A percentile compares a stretch with the other conserved stretches of the same genome.
Conservation (phyloP, 371 early-diverging fungal genomes). For the Actinomortierella wolfii region DNA sequence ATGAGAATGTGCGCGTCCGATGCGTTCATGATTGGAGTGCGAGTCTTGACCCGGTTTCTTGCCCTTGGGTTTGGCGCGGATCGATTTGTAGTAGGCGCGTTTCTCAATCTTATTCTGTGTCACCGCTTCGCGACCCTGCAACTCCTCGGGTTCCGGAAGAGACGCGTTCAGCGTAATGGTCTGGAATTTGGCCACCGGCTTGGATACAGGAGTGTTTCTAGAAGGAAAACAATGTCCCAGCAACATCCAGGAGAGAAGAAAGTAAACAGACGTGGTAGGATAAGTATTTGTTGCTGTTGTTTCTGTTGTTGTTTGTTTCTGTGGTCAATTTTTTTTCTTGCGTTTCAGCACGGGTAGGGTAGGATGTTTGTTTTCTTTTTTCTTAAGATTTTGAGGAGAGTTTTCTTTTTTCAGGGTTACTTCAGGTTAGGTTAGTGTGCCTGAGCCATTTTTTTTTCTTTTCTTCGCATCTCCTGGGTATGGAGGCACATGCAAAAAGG, state of each 20-base stretch:
- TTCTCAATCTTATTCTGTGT: conserved; percentile 34
- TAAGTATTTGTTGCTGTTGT: too few species aligned
- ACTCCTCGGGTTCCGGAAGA: conserved; percentile 14
- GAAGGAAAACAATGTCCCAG: neutral
- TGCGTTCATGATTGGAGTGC: too few species aligned
- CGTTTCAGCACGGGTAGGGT: too few species aligned
- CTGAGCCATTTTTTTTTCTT: too few species aligned
- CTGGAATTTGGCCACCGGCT: conserved; percentile 16
- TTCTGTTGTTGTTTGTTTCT: neutral
- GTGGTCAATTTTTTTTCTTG: neutral
- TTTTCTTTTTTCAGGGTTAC: too few species aligned
- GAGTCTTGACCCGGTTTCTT: conserved; percentile 41
- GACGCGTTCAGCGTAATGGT: conserved; percentile 33
- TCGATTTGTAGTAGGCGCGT: conserved; percentile 37
- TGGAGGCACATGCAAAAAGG: too few species aligned
- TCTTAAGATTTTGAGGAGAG: too few species aligned
- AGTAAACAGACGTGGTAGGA: neutral
- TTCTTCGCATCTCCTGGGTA: too few species aligned
- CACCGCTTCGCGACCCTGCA: conserved; percentile 18
- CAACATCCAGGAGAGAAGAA: neutral
- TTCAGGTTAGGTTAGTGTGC: too few species aligned
- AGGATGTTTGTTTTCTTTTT: too few species aligned
- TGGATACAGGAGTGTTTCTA: conserved; percentile 13
- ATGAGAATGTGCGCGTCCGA: neutral
- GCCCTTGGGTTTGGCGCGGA: conserved; percentile 43